Base-by-base conservation (phyloP, 495 filamentous ascomycete species). In the Talaromyces thailandensis region DNA sequence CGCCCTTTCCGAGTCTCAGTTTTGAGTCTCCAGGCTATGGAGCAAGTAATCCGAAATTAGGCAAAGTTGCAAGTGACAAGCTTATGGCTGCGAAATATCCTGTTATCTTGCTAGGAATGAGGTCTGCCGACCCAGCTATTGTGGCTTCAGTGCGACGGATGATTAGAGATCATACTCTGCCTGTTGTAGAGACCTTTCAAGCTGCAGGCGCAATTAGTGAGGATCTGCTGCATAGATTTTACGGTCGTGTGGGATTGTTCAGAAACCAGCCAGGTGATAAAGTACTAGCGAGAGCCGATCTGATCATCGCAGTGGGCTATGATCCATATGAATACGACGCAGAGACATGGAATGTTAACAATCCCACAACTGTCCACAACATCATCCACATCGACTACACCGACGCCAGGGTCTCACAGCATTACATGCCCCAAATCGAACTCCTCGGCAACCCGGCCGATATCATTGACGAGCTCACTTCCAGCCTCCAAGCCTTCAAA, bases 371-470 rank as follows among this genome's bases (percentile, higher is more conserved):
- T 1, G 12, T 45, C 3, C 59, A 61, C 16, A 61, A 51, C 18
- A 61, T 61, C 45, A 52, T 61, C n/a, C 59, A 61, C n/a, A 52
- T 61, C 21, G 59, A 61, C 25, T 61, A 61, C 21, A 61, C 59
- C 16, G 43, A 52, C 8, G 25, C 59, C 26, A n/a, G 43, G 18
- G 45, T 61, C 26, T 61, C 59, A 18, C 59, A 61, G 14, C 59
- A 61, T 48, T 61, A 61, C 26, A 45, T 61, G 37, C 59, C 59
- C 7, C 40, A 61, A 8, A 32, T 61, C 25, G 59, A 61, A n/a
- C 59, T 61, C 14, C 23, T 61, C 18, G 59, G 59, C 12, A 61
- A 61, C 28, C 59, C 59, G 21, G 59, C 59, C 14, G 59, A 61
- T n/a, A 61, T 61, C 28, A 25, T 61, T 9, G 59, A 61, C 9